Conservation (phyloP, 1,139 yeast genomes). For the Nakaseomyces sp. region DNA sequence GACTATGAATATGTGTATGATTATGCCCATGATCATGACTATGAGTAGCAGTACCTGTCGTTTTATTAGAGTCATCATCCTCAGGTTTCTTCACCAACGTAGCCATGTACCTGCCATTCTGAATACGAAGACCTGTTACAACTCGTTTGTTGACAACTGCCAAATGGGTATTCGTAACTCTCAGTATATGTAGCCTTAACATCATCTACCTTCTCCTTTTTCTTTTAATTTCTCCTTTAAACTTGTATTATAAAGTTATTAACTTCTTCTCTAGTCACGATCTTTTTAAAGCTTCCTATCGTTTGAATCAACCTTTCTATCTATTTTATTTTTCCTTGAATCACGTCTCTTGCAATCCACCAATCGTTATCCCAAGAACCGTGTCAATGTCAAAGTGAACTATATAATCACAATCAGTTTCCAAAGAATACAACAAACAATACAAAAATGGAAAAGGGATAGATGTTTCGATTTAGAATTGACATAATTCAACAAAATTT, state of each 20-base stretch:
- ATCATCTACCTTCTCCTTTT: not conserved
- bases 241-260: not conserved
- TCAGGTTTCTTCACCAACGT: slow-evolving; percentile 7
- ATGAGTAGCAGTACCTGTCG: slow-evolving; percentile 1
- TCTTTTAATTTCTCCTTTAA: not conserved
- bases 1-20: not conserved
- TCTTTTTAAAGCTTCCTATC: no score
- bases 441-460: no score
- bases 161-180: slow-evolving; percentile 12
- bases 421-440: no score
- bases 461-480: no score
- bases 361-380: no score
- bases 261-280: no score
- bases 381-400: no score
- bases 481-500: no score
- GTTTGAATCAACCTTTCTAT: no score
- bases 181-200: slow-evolving; percentile 8
- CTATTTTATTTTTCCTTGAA: no score
- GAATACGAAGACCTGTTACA: slow-evolving; percentile 7
- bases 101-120: slow-evolving; percentile 7
- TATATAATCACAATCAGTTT: no score
- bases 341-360: no score
- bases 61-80: slow-evolving; percentile 11
- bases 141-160: slow-evolving; percentile 10
- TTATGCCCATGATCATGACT: not conserved